Base-by-base conservation (phyloP, 2,329 filamentous ascomycete genomes). In the Botrytis hyacinthi region DNA sequence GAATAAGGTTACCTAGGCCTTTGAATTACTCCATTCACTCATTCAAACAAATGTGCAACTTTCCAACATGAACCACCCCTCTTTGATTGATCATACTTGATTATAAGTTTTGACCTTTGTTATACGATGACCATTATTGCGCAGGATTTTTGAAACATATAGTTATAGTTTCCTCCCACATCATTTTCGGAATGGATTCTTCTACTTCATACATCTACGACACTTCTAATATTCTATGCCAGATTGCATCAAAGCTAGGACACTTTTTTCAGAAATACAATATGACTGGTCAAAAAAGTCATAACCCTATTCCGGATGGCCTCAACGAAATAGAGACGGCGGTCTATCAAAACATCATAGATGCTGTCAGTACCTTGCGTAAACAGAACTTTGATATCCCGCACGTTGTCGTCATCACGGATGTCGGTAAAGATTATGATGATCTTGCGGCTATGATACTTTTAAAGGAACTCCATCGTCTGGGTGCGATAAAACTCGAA, bases 361-460 rank as follows among this genome's bases (percentile, higher is more conserved):
- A 60, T 48, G 22, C 54, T 29, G 20, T 54, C 12, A 7, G 22
- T 14, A 22, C 20, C 9, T 46, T 44, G 6, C 26, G 44, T 6
- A 29, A 32, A 42, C 12, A 62, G 6, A 44, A 29, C 57, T 22
- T 59, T 9, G 66, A 68, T 12, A 48, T 44, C 16, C 78, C 79
- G 20, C 75, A 74, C 4, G 71, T 80, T 10, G 66, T 78, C 18
- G 76, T 77, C 18, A 78, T 80, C 40, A 79, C 78, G 8, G 79
- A 80, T 74, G 73, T 80, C 14, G 78, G 75, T 3, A 80, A 80
- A 63, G 79, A 80, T 60, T 78, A 77, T 65, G 79, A 80, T 48
- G 79, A 80, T 70, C 61, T 80, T 20, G 73, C 77, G 20, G 79
- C 79, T 26, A 75, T 79, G 77, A 70, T 80, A 4, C 42, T 79